Conservation (phyloP, 2,329 filamentous ascomycete genomes). For the Colletotrichum cereale region DNA sequence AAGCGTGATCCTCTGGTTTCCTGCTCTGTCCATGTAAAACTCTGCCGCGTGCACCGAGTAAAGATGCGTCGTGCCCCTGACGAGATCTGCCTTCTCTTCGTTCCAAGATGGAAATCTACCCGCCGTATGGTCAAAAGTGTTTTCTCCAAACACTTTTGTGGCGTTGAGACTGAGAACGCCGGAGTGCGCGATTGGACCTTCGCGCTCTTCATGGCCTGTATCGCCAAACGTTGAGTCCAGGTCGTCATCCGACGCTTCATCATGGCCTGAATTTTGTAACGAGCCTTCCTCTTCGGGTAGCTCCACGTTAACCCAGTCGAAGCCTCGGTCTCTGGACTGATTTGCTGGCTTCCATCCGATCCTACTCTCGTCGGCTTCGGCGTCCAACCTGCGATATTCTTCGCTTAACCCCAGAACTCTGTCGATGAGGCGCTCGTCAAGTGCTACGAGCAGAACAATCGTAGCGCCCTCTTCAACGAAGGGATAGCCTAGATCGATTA, state of each 20-base stretch:
- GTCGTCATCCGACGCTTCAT: not conserved
- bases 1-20: slow-evolving; percentile 13
- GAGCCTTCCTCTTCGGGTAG: not conserved
- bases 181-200: slow-evolving; percentile 15
- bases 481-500: slow-evolving; percentile 87
- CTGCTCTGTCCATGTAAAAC: slow-evolving; percentile 22
- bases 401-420: slow-evolving; percentile 87
- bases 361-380: not conserved
- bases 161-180: slow-evolving; percentile 8
- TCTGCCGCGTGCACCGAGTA: slow-evolving; percentile 17
- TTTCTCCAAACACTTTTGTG: slow-evolving; percentile 4
- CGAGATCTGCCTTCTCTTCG: not conserved
- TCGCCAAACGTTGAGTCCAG: not conserved
- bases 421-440: slow-evolving; percentile 91
- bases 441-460: slow-evolving; percentile 83
- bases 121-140: not conserved
- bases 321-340: not conserved
- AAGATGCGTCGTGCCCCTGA: slow-evolving; percentile 6
- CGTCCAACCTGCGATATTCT: not conserved
- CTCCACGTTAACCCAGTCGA: slow-evolving; percentile 13
- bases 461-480: slow-evolving; percentile 87
- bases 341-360: not conserved
- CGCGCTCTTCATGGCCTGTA: not conserved
- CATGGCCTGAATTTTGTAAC: not conserved
- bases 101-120: slow-evolving; percentile 7